A percentile compares a stretch with the other conserved stretches of the same genome.
phyloP scores from a whole-genome alignment of 768 basidiomycete species.

The Podaxis sp. region DNA sequence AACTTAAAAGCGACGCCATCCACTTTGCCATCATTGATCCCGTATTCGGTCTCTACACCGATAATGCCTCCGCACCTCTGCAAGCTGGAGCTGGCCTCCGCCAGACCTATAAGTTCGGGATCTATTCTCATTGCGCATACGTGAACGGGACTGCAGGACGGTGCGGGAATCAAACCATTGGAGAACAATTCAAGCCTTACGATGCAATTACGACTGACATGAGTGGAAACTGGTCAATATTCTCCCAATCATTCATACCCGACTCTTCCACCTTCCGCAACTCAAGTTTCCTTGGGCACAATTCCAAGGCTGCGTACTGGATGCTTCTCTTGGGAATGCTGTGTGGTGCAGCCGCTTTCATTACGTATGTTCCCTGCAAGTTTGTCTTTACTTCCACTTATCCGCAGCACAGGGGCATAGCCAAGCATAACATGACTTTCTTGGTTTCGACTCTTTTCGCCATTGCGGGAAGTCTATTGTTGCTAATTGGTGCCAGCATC shows the following conservation, averaged over 20 bases:
- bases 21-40: conserved; percentile 52
- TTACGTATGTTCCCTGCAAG: conserved; percentile 51
- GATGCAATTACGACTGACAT: conserved; percentile 66
- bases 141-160: conserved; percentile 56
- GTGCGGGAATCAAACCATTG: conserved; percentile 64
- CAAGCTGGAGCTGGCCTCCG: conserved; percentile 58
- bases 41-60: conserved; percentile 64
- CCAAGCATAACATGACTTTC: conserved; percentile 65
- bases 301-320: conserved; percentile 73
- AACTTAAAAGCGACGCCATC: conserved; percentile 49
- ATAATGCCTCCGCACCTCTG: conserved; percentile 63
- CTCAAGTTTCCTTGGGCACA: conserved; percentile 59
- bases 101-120: conserved; percentile 73
- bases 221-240: conserved; percentile 56
- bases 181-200: conserved; percentile 64
- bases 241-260: conserved; percentile 53
- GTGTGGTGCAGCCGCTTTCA: conserved; percentile 59
- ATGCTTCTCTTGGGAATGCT: conserved; percentile 73
- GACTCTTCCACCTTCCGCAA: conserved; percentile 53
- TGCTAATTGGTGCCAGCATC: conserved; percentile 69
- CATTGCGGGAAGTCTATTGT: conserved; percentile 55
- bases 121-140: conserved; percentile 80
- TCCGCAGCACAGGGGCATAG: conserved; percentile 53
- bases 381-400: conserved; percentile 9
- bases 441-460: conserved; percentile 66